phyloP scores from a whole-genome alignment of 2,329 filamentous ascomycete species.

The Aspergillus fumigatus region DNA sequence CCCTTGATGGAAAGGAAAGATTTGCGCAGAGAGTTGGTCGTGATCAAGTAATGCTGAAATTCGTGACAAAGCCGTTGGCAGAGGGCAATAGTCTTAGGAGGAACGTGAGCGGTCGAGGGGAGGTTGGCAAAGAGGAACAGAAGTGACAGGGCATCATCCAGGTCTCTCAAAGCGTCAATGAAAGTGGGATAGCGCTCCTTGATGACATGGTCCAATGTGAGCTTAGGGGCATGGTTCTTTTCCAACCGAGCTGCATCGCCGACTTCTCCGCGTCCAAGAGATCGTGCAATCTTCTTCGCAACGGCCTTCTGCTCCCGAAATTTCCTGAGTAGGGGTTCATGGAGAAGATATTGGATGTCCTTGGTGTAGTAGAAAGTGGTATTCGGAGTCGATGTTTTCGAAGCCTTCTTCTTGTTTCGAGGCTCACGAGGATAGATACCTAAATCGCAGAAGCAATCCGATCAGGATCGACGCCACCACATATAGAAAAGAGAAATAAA shows the following conservation, averaged over 20 bases:
- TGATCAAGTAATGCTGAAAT: conserved; percentile 96
- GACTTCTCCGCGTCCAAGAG: conserved; percentile 86
- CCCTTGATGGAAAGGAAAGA: conserved; percentile 98
- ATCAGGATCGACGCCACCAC: conserved; percentile 12
- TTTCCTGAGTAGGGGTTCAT: conserved; percentile 88
- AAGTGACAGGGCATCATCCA: conserved; percentile 96
- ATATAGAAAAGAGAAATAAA: neutral
- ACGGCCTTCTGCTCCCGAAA: conserved; percentile 97
- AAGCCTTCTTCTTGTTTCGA: conserved; percentile 93
- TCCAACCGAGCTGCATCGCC: conserved; percentile 84
- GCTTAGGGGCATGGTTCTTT: conserved; percentile 81
- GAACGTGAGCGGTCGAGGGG: conserved; percentile 81
- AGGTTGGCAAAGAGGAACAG: conserved; percentile 97
- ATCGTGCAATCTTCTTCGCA: conserved; percentile 94
- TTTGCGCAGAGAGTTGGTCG: conserved; percentile 84
- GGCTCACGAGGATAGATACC: conserved; percentile 97
- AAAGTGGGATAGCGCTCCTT: conserved; percentile 98
- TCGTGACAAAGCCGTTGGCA: conserved; percentile 92
- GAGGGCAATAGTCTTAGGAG: conserved; percentile 89
- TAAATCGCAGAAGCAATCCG: conserved; percentile 19
- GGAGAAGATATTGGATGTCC: conserved; percentile 96
- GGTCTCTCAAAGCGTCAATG: conserved; percentile 84
- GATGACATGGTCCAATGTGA: conserved; percentile 94
- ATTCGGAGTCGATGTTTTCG: conserved; percentile 80
- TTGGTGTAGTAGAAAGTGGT: conserved; percentile 92